Evolutionary conservation across 129 eudicot genomes (phyloP).

Genomic region (Erigeron canadensis): DNA sequence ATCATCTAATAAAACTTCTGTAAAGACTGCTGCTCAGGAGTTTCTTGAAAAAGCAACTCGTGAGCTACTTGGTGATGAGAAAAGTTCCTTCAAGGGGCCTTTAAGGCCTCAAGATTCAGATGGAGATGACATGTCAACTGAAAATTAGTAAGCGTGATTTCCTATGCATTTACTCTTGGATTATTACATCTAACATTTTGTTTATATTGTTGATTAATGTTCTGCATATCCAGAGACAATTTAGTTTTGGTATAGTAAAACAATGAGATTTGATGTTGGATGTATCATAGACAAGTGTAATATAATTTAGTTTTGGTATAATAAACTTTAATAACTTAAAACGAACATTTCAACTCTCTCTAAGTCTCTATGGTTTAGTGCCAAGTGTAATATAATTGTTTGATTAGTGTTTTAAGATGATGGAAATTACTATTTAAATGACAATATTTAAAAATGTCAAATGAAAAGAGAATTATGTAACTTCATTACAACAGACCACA

Average conservation of each 20-base stretch:
- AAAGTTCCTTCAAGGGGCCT: constrained; percentile 74
- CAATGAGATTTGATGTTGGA: background rate
- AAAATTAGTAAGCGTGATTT: constrained; percentile 36
- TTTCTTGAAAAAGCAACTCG: constrained; percentile 93
- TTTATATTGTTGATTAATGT: background rate
- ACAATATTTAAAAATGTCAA: too few relatives aligned
- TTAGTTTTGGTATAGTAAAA: background rate
- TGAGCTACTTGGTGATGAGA: constrained; percentile 85
- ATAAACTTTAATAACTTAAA: too few relatives aligned
- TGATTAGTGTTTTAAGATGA: too few relatives aligned
- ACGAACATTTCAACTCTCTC: too few relatives aligned
- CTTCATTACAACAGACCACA: too few relatives aligned
- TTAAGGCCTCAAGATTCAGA: constrained; percentile 54
- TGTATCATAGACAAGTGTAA: too few relatives aligned
- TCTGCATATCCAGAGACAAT: background rate
- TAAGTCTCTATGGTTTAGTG: too few relatives aligned
- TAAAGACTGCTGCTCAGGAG: constrained; percentile 80
- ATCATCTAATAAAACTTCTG: constrained; percentile 56
- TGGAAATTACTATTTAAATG: too few relatives aligned
- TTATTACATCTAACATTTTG: constrained; percentile 5
- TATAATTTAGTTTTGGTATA: too few relatives aligned
- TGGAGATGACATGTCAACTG: constrained; percentile 41
- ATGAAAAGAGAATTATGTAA: too few relatives aligned
- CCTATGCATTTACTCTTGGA: background rate
- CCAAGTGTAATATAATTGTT: too few relatives aligned